These are phyloP conservation scores for Boletus albobrunnescens DNA, from an alignment of 1,284 basidiomycete genomes.

Conservation along the genomic window DNA sequence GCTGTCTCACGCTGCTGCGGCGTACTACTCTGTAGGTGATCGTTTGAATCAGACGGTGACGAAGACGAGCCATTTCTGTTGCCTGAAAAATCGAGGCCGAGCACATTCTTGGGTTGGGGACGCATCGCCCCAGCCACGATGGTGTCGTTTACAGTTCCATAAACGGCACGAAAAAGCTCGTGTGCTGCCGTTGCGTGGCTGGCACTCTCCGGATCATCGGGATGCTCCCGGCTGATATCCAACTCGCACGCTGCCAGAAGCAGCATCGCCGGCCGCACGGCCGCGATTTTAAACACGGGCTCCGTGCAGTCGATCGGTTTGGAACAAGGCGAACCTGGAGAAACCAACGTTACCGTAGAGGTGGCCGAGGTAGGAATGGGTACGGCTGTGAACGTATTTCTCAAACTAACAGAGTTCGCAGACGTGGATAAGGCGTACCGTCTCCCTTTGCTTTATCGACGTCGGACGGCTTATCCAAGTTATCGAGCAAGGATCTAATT, in stretches of 20 bases:
- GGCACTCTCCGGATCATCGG: constrained; percentile 16
- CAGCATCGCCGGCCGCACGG: constrained; percentile 28
- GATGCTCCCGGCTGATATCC: constrained; percentile 30
- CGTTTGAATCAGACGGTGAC: neutral
- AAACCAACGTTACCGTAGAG: constrained; percentile 9
- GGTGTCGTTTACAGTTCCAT: constrained; percentile 24
- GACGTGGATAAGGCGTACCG: constrained; percentile 21
- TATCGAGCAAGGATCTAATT: constrained; percentile 26
- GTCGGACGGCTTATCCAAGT: constrained; percentile 4
- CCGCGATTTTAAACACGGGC: constrained; percentile 14
- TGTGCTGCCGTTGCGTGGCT: constrained; percentile 23
- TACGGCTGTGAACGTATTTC: constrained; percentile 14
- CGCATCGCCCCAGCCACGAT: constrained; percentile 17
- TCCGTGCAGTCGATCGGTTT: constrained; percentile 9
- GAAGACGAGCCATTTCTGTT: neutral
- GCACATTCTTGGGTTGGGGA: constrained; percentile 16
- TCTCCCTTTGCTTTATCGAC: constrained; percentile 23
- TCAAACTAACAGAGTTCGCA: constrained; percentile 15
- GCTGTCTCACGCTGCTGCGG: neutral
- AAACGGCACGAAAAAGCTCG: constrained; percentile 29
- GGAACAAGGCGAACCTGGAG: constrained; percentile 3
- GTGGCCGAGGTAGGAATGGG: constrained; percentile 6
- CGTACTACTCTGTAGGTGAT: constrained; percentile 1
- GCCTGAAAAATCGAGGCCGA: constrained; percentile 28
- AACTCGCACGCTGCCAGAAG: constrained; percentile 32